Conservation (phyloP, 192 early-diverging fungal species). For the Gryganskiella cystojenkinii region DNA sequence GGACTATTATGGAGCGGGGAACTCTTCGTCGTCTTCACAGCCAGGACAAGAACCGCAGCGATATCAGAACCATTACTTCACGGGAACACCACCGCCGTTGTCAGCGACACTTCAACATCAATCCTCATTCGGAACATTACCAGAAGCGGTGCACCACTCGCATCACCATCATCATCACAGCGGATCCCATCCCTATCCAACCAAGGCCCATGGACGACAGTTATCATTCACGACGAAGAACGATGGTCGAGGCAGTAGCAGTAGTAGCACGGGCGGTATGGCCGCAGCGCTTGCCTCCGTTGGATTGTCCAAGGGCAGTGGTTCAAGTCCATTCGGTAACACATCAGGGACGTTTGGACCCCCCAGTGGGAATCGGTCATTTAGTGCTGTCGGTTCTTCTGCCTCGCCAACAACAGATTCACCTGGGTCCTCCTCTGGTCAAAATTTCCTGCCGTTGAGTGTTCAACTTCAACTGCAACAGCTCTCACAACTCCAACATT, state of each 20-base stretch:
- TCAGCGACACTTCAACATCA: slow-evolving; percentile 1
- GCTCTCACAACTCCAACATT: slow-evolving; percentile 33
- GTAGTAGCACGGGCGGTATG: neutral
- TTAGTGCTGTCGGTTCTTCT: too few species aligned
- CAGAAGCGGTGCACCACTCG: too few species aligned
- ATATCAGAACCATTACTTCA: slow-evolving; percentile 18
- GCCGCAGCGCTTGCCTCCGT: neutral
- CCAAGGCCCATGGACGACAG: slow-evolving; percentile 14
- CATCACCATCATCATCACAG: too few species aligned
- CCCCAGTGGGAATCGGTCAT: too few species aligned
- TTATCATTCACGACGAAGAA: slow-evolving; percentile 39
- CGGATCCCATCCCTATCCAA: neutral
- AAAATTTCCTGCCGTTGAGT: neutral
- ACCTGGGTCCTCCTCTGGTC: too few species aligned
- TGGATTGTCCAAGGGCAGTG: neutral
- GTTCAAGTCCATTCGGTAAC: too few species aligned
- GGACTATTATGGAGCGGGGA: neutral
- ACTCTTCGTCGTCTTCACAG: too few species aligned
- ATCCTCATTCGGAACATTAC: neutral
- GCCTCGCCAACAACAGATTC: too few species aligned
- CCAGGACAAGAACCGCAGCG: slow-evolving; percentile 4
- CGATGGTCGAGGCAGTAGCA: neutral
- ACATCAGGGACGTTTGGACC: too few species aligned
- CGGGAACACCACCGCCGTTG: slow-evolving; percentile 18
- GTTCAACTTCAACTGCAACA: slow-evolving; percentile 31